Base-by-base conservation (phyloP, 345 rosid species). In the Luvunga scandens region DNA sequence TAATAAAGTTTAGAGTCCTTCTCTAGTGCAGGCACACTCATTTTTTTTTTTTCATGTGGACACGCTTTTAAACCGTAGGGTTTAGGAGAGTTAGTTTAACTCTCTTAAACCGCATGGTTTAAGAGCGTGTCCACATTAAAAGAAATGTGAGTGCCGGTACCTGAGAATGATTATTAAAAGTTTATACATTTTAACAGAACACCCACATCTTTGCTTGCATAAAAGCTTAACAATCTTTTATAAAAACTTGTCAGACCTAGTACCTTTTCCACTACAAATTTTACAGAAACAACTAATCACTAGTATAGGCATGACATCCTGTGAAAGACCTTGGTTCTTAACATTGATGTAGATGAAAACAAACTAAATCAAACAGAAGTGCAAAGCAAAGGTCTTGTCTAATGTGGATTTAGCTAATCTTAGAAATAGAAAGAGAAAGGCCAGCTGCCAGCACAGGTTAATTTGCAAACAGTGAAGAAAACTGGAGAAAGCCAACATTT, bases 351-450 rank as follows among this genome's bases (percentile, higher is more conserved):
- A n/a, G 42, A 14, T 19, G 66, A 59, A 34, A 36, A n/a, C 18
- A 14, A 68, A 22, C 65, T 55, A 57, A 72, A 59, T 57, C 63
- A 57, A 34, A 72, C 38, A 73, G 28, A 59, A n/a, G 28, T 73
- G 31, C 64, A 45, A 45, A 45, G 50, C 50, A 45, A 45, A 45
- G 18, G 50, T 45, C 50, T 45, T 45, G 16, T 45, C 50, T 45
- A 12, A 12, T 45, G 50, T 12, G 7, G 31, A n/a, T 57, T 72
- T 18, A 24, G 9, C 18, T 22, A 22, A 24, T 22, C n/a, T 18
- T 25, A 24, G n/a, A 38, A 1, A 7, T 59, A 38, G 50, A 73
- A n/a, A 31, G 27, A 33, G 30, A 57, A 55, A 50, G 45, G 30
- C 63, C 36, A 14, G 53, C 36, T 16, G 48, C 63, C 36, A 14